A percentile compares a stretch with the other conserved stretches of the same genome.
These are phyloP conservation scores for Phytophthora chlamydospora DNA, from an alignment of 352 stramenopile species.

Conservation along the genomic window DNA sequence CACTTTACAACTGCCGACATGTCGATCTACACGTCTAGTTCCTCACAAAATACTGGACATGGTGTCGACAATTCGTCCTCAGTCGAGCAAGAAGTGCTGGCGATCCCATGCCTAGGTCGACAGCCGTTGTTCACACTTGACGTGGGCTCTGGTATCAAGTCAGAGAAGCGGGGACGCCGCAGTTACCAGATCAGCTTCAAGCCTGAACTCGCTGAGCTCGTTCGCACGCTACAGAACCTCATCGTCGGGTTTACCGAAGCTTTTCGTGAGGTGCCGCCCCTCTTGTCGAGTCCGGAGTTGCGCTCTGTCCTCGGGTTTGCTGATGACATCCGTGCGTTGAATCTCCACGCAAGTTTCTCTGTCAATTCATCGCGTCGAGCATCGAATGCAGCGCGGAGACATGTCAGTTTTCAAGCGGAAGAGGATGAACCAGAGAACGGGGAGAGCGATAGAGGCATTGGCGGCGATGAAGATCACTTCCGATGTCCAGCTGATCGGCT, in stretches of 20 bases:
- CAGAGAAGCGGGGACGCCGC: constrained; percentile 17
- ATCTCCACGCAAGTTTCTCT: constrained; percentile 13
- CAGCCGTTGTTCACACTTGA: constrained; percentile 25
- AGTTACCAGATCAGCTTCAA: constrained; percentile 42
- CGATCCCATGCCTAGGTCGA: constrained; percentile 25
- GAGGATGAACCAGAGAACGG: not conserved
- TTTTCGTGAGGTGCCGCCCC: constrained; percentile 46
- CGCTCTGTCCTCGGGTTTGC: constrained; percentile 54
- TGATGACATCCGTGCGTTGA: constrained; percentile 49
- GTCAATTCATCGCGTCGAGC: not conserved
- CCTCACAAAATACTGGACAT: no score
- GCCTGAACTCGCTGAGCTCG: constrained; percentile 40
- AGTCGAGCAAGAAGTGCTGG: constrained; percentile 26
- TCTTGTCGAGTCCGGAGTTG: constrained; percentile 48
- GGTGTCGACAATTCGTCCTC: not conserved
- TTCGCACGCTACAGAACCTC: constrained; percentile 29
- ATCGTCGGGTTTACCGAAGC: constrained; percentile 45
- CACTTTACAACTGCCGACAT: constrained; percentile 11
- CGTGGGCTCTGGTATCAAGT: constrained; percentile 1
- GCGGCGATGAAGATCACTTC: constrained; percentile 12
- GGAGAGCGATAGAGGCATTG: not conserved
- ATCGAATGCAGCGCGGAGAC: not conserved
- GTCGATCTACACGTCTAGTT: constrained; percentile 9
- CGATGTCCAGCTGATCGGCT: constrained; percentile 30
- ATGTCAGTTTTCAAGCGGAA: not conserved